These are phyloP conservation scores for Apiospora marii DNA, from an alignment of 2,329 filamentous ascomycete species.

Conservation along the genomic window DNA sequence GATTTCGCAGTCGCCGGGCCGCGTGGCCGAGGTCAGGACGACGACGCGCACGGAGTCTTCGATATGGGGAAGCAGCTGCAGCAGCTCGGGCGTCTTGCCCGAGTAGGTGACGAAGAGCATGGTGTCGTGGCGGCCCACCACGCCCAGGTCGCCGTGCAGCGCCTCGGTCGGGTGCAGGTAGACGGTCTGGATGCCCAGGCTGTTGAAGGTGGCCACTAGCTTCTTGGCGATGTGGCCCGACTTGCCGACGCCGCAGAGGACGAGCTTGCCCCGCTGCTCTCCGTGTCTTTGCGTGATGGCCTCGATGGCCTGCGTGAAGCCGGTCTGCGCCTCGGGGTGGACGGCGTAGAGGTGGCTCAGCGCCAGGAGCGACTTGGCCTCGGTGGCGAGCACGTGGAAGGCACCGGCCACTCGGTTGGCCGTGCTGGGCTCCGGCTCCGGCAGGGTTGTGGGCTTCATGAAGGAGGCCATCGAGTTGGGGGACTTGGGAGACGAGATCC, in stretches of 20 bases:
- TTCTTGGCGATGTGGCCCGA: conserved; percentile 91
- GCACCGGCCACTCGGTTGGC: conserved; percentile 61
- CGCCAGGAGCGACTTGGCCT: conserved; percentile 78
- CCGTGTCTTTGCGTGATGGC: conserved; percentile 69
- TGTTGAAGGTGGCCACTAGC: conserved; percentile 93
- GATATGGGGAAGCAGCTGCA: conserved; percentile 80
- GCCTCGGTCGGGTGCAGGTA: conserved; percentile 94
- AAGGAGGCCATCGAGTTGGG: neutral
- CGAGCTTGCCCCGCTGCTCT: conserved; percentile 73
- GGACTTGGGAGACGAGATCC: conserved; percentile 6
- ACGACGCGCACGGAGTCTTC: conserved; percentile 73
- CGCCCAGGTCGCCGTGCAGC: conserved; percentile 88
- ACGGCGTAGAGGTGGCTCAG: conserved; percentile 79
- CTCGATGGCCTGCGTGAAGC: conserved; percentile 76
- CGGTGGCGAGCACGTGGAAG: conserved; percentile 82
- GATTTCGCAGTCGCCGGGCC: conserved; percentile 73
- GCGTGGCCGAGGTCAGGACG: conserved; percentile 79
- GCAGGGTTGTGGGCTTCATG: neutral
- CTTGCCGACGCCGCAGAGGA: conserved; percentile 90
- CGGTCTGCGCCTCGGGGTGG: conserved; percentile 70
- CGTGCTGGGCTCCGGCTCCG: neutral
- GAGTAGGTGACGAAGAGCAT: conserved; percentile 91
- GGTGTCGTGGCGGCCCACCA: conserved; percentile 77
- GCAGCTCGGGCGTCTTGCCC: conserved; percentile 84
- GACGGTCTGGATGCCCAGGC: conserved; percentile 77